Percentiles rank a stretch among this genome's conserved stretches.
Conservation (phyloP, 257 asterid species). For the Jacaranda copaia region DNA sequence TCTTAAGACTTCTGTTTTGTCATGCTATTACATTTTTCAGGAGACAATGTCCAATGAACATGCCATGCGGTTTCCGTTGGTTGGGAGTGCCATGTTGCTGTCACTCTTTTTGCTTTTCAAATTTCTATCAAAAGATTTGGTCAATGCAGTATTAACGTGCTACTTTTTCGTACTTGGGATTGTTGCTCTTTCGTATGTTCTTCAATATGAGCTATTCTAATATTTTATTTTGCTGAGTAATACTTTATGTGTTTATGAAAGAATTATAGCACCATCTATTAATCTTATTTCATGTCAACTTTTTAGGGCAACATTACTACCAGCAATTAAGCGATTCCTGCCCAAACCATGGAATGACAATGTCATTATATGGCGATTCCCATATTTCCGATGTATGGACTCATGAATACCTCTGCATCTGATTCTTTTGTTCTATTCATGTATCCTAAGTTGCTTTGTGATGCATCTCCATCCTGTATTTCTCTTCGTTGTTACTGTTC, state of each 20-base stretch:
- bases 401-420: constrained; percentile 30
- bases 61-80: constrained; percentile 95
- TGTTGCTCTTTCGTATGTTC: constrained; percentile 93
- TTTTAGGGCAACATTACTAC: constrained; percentile 90
- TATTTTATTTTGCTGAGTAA: constrained; percentile 24
- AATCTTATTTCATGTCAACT: constrained; percentile 30
- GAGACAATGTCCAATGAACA: constrained; percentile 98
- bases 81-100: constrained; percentile 96
- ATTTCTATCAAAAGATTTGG: constrained; percentile 97
- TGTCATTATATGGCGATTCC: constrained; percentile 73
- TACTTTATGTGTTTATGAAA: constrained; percentile 1
- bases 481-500: constrained; percentile 15
- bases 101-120: constrained; percentile 94
- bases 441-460: constrained; percentile 3
- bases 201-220: constrained; percentile 39
- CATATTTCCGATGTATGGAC: constrained; percentile 72
- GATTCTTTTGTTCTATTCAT: constrained; percentile 22
- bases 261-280: neutral
- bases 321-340: constrained; percentile 72
- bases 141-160: constrained; percentile 92
- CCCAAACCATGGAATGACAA: constrained; percentile 88
- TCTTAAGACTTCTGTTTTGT: constrained; percentile 6
- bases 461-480: neutral
- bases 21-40: constrained; percentile 48
- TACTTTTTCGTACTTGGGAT: constrained; percentile 94